These are phyloP conservation scores for Earliella scabrosa DNA, from an alignment of 1,284 basidiomycete genomes.

Conservation along the genomic window DNA sequence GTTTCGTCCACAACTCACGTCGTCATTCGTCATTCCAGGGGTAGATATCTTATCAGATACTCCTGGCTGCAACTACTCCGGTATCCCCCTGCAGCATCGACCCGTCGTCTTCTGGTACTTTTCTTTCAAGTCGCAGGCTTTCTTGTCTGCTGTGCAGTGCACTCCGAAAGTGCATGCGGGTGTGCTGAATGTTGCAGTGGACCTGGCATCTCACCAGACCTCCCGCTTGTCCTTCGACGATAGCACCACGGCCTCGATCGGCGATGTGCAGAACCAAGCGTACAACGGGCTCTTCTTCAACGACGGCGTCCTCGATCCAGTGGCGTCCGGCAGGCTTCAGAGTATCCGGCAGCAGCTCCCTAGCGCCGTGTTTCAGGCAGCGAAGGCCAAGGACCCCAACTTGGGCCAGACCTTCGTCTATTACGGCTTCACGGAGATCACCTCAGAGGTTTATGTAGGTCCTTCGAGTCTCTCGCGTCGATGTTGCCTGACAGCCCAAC, in stretches of 20 bases:
- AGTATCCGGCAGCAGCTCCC: constrained; percentile 52
- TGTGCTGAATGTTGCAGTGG: constrained; percentile 38
- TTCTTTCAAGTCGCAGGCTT: constrained; percentile 40
- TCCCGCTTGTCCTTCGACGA: constrained; percentile 44
- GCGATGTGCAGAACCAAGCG: constrained; percentile 37
- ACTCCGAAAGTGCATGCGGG: constrained; percentile 44
- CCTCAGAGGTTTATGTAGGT: constrained; percentile 52
- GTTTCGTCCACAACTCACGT: too few species aligned
- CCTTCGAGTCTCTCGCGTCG: too few species aligned
- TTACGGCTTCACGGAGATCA: constrained; percentile 42
- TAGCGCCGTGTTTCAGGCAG: constrained; percentile 53
- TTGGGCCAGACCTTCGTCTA: constrained; percentile 43
- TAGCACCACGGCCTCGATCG: constrained; percentile 38
- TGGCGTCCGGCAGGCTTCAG: constrained; percentile 37
- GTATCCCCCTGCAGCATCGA: constrained; percentile 40
- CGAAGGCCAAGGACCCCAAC: constrained; percentile 41
- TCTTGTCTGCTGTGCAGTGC: constrained; percentile 50
- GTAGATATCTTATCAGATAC: constrained; percentile 1
- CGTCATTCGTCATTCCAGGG: neutral
- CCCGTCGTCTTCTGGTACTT: constrained; percentile 65
- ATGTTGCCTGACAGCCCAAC: too few species aligned
- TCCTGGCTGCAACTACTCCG: constrained; percentile 11
- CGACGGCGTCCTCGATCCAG: constrained; percentile 41
- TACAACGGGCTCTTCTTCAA: constrained; percentile 56
- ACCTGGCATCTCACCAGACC: constrained; percentile 24